Evolutionary conservation across 805 yeast genomes (phyloP), one percentile per base, ranked within the genome.

Genomic region (Blastobotrys parvus): DNA sequence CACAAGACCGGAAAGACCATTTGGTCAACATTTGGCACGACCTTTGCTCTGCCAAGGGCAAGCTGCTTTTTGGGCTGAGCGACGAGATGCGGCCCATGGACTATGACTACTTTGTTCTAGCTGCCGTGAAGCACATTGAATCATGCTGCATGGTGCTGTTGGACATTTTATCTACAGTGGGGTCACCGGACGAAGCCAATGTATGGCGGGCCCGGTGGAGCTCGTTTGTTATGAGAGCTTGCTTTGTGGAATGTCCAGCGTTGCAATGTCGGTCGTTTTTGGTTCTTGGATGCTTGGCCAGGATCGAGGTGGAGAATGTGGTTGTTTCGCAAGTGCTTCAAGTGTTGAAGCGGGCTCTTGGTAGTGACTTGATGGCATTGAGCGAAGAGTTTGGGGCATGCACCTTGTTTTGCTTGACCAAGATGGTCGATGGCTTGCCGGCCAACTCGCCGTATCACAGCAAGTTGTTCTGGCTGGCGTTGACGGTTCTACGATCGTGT

Each of bases 281-380:
- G 48, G 72, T 83, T 4, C 68, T 84, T 15, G 92, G 95, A 32
- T 75, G 81, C 30, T 59, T 86, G 35, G 72, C 85, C 0, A 75
- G 74, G 47, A 62, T 68, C 10, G 87, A 86, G 21, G 73, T 82
- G 20, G 75, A 76, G 39, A 84, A 80, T 52, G 65, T 68, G n/a
- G 55, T 66, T 51, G 74, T 72, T 33, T 55, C 64, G 43, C 65
- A 62, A 29, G 59, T 72, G 10, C 43, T 57, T 27, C 35, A 39
- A 20, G 45, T 53, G 16, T 43, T 52, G 38, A 35, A 35, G n/a
- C 25, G 35, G 20, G 44, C 53, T 6, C 18, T 46, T 31, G 15
- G 22, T 18, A 33, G 31, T 13, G 51, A 45, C 10, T 40, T 32
- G 0, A 67, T 65, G 1, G 61, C 67, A 4, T 54, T 61, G 30